Base-by-base conservation (phyloP, 179 eudicot genomes). In the Dionaea muscipula region DNA sequence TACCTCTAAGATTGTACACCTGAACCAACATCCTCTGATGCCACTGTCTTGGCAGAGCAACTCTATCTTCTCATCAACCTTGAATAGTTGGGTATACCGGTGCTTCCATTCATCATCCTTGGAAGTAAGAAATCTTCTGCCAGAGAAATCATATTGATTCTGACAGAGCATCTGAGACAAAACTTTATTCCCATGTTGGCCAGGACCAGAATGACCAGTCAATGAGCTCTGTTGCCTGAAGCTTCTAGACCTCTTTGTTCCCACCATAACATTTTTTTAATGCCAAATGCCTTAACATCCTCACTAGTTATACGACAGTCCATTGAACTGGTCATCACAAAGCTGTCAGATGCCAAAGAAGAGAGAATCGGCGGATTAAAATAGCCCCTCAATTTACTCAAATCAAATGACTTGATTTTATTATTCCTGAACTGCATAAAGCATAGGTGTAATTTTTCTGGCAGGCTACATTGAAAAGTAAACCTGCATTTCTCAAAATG, bases 11-110 rank as follows among this genome's bases (percentile, higher is more conserved):
- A 85, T 68, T 14, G 81, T 76, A 71, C 96, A 89, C 67, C 74
- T 81, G 72, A 93, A 93, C 99, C 99, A 93, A 66, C 99, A 93
- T 55, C 96, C 99, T 68, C 96, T 74, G 39, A 93, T 72, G 40
- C 96, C 99, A 62, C 96, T 85, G 58, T 93, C 96, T 72, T 85
- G 96, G 71, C 86, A 79, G 55, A 89, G 67, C 57, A 85, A 61
- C 72, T 93, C 99, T 61, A 89, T 63, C 67, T 76, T 81, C 14
- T 79, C 87, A 65, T 75, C 68, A 39, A 72, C 74, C 66, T 75
- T 73, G 49, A 85, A 79, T 47, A 18, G 24, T 16, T 47, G 72
- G 45, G 50, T 51, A 51, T 70, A 60, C 61, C 45, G 54, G 57
- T 44, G 46, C 39, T 59, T 73, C 36, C 41, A 45, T 35, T 71